A percentile compares a stretch with the other conserved stretches of the same genome.
These are phyloP conservation scores for Fusarium sp. DNA, from an alignment of 2,329 filamentous ascomycete species.

Conservation along the genomic window DNA sequence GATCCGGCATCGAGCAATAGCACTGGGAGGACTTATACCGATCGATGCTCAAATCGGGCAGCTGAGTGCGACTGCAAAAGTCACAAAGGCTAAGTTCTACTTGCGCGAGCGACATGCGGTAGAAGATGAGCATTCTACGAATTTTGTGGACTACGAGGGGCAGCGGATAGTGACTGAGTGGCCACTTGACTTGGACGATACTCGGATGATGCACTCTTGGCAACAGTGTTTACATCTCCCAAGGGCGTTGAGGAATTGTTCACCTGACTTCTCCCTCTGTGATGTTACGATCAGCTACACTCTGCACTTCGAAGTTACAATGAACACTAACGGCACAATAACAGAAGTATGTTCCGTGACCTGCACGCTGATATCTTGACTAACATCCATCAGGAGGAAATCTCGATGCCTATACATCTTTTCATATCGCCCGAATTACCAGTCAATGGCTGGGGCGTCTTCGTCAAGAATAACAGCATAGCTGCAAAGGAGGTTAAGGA, in stretches of 20 bases:
- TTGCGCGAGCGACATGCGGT: conserved; percentile 2
- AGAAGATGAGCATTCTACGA: not conserved
- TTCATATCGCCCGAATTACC: conserved; percentile 17
- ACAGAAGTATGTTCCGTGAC: not conserved
- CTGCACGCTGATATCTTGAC: accelerated
- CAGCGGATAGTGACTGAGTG: conserved; percentile 11
- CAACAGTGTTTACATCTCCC: conserved; percentile 21
- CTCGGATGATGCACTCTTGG: not conserved
- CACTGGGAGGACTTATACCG: not conserved
- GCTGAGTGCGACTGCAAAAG: accelerated
- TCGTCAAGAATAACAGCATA: not conserved
- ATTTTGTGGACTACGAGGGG: not conserved
- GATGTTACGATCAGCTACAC: not conserved
- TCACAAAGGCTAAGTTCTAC: not conserved
- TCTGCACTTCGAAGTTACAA: not conserved
- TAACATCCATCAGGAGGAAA: not conserved
- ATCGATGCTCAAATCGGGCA: conserved; percentile 8
- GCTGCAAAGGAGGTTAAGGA: not conserved
- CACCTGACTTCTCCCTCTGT: not conserved
- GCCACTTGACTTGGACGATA: not conserved
- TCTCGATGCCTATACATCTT: conserved; percentile 10
- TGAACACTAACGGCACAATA: not conserved
- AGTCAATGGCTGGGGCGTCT: conserved; percentile 5
- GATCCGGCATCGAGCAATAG: conserved; percentile 10
- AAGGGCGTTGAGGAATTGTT: not conserved